Percentiles rank a stretch among this genome's conserved stretches.
These are phyloP conservation scores for Heritiera littoralis DNA, from an alignment of 345 rosid genomes.

Conservation along the genomic window DNA sequence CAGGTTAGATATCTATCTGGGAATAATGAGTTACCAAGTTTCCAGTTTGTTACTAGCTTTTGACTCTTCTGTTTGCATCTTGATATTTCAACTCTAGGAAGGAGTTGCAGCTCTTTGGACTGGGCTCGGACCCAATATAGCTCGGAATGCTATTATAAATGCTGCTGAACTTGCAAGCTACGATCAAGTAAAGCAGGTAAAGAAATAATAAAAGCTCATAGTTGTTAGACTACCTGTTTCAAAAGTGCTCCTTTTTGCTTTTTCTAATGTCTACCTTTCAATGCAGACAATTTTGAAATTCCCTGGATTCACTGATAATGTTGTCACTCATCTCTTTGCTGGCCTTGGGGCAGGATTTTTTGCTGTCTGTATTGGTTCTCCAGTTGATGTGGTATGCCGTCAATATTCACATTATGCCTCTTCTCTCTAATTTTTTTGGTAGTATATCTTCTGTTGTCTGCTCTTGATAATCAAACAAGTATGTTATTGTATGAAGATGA, in stretches of 20 bases:
- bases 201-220: constrained; percentile 3
- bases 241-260: background rate
- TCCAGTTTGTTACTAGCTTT: constrained; percentile 7
- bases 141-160: constrained; percentile 92
- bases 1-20: constrained; percentile 54
- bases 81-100: constrained; percentile 56
- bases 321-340: constrained; percentile 85
- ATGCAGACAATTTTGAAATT: constrained; percentile 86
- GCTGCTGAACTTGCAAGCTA: constrained; percentile 98
- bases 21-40: constrained; percentile 17
- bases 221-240: constrained; percentile 14
- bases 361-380: constrained; percentile 98
- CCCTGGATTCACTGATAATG: constrained; percentile 94
- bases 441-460: constrained; percentile 1
- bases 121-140: constrained; percentile 93
- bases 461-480: constrained; percentile 7
- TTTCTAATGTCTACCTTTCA: constrained; percentile 22
- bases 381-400: constrained; percentile 92
- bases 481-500: constrained; percentile 10
- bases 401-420: constrained; percentile 21
- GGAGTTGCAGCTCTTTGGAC: constrained; percentile 95
- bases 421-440: background rate
- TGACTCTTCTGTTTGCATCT: constrained; percentile 24
- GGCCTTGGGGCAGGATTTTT: constrained; percentile 98
- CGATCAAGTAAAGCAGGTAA: constrained; percentile 94